A percentile compares a stretch with the other conserved stretches of the same genome.
Evolutionary conservation across 345 rosid species (phyloP).

Genomic region (Combretum micranthum): DNA sequence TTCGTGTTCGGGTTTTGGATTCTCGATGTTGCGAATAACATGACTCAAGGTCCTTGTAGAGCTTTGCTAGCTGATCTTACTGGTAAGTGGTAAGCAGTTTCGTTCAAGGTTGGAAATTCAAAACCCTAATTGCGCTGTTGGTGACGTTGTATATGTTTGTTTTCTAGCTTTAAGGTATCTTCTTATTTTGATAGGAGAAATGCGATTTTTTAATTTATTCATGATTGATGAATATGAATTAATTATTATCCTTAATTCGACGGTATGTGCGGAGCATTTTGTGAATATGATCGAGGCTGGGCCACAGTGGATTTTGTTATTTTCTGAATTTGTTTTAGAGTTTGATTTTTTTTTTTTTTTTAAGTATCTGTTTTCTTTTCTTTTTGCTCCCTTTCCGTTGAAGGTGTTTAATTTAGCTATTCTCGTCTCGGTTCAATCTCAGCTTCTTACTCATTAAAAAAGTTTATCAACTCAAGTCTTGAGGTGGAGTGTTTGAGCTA

Average conservation of each 20-base stretch:
- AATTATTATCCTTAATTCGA: constrained; percentile 8
- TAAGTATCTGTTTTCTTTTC: not conserved
- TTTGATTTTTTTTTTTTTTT: too few species aligned
- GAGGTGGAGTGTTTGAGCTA: too few species aligned
- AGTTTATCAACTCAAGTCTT: too few species aligned
- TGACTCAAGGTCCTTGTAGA: constrained; percentile 94
- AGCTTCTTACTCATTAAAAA: too few species aligned
- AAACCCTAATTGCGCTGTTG: not conserved
- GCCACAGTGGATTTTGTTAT: constrained; percentile 1
- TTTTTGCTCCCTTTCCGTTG: not conserved
- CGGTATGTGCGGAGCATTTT: not conserved
- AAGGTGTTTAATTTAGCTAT: too few species aligned
- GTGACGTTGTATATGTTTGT: too few species aligned
- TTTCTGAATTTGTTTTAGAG: not conserved
- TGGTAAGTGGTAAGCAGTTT: constrained; percentile 31
- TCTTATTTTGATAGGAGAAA: not conserved
- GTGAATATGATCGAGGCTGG: not conserved
- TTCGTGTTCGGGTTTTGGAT: constrained; percentile 92
- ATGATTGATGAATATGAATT: not conserved
- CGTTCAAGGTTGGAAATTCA: not conserved
- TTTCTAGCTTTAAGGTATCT: too few species aligned
- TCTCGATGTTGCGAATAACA: constrained; percentile 83
- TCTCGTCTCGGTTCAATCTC: too few species aligned
- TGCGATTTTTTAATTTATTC: not conserved
- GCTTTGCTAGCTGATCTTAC: constrained; percentile 97